Conservation (phyloP, 345 rosid genomes). For the Ceriops tagal region DNA sequence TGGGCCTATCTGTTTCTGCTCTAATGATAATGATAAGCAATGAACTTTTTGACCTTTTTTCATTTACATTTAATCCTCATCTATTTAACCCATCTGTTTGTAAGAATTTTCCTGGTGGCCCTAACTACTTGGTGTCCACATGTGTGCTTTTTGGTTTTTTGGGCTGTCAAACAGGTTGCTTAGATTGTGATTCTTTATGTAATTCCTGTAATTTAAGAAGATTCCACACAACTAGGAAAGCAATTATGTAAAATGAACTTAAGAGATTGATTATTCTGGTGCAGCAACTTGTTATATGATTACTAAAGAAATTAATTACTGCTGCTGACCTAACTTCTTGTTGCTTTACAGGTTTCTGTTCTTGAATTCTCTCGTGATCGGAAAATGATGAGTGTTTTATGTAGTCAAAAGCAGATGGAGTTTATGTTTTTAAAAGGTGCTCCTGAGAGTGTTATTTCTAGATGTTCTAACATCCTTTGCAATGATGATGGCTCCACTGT, state of each 20-base stretch:
- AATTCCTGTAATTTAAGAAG: no score
- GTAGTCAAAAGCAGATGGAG: conserved; percentile 65
- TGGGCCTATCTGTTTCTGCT: not conserved
- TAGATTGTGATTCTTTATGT: no score
- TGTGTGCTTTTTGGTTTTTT: no score
- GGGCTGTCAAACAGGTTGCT: no score
- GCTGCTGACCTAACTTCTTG: conserved; percentile 9
- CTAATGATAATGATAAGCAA: not conserved
- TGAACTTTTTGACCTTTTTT: not conserved
- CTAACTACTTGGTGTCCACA: no score
- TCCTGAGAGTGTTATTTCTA: conserved; percentile 86
- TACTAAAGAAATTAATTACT: not conserved
- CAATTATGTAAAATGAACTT: not conserved
- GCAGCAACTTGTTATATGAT: not conserved
- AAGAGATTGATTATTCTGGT: not conserved
- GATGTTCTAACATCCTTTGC: conserved; percentile 78
- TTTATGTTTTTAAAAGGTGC: conserved; percentile 95
- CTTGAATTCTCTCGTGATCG: conserved; percentile 98
- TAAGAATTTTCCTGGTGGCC: no score
- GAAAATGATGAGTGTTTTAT: conserved; percentile 97
- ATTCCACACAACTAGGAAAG: not conserved
- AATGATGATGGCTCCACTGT: conserved; percentile 73
- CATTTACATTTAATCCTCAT: not conserved
- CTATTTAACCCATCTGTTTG: not conserved
- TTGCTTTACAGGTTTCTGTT: conserved; percentile 61